Evolutionary conservation across 176 grass and related monocot species (phyloP), one percentile per base, ranked within the genome.

Genomic region (Tillandsia fasciculata): DNA sequence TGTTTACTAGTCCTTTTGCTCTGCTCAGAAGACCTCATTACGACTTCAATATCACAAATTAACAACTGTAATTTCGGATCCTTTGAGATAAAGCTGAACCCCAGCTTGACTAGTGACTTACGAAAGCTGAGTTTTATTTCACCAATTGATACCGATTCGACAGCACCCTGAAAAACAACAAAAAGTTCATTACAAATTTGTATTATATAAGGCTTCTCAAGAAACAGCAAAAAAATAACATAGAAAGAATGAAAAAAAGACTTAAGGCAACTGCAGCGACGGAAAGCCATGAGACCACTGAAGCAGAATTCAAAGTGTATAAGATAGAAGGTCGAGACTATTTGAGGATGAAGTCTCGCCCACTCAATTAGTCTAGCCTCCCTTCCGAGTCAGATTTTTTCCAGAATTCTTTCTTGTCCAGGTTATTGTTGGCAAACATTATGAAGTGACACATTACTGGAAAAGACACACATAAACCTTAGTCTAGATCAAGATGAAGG

Each of bases 41-140:
- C 69, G 82, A 99, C 86, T 85, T 99, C 94, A 57, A 99, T 67
- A 83, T 99, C 94, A 88, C 74, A 87, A 73, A 99, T 90, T 50
- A 99, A 70, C 72, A 99, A 72, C 28, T 99, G 94, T 52, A 99
- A 70, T 70, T 99, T 99, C 7, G 94, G 94, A 63, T 99, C 89
- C 83, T 87, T 99, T n/a, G 94, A 99, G 71, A 99, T 92, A 72
- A 99, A 75, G 71, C 94, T 78, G 12, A 90, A 89, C 53, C 89
- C 88, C 79, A 99, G 72, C 79, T 93, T 99, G 53, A 99, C 89
- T 48, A 99, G 66, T 65, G 94, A 99, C 82, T 90, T 99, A 79
- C 94, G 94, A 42, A 99, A 90, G 72, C 94, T 99, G 61, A 93
- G 72, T 81, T 99, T 99, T 57, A 99, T 99, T 87, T 99, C 94